phyloP scores from a whole-genome alignment of 345 rosid species.

The Hibiscus tridactylites region DNA sequence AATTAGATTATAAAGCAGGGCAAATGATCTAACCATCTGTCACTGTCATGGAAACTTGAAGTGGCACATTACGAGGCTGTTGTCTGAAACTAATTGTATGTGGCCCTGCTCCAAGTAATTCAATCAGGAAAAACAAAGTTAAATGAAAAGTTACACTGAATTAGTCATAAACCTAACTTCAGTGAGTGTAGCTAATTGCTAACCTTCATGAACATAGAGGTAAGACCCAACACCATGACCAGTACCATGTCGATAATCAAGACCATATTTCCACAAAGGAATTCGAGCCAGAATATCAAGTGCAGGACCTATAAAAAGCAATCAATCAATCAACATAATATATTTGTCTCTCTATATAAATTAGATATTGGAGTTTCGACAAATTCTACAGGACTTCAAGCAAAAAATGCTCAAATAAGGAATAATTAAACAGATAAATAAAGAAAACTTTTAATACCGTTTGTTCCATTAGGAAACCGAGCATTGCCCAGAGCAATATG shows the following conservation, averaged over 20 bases:
- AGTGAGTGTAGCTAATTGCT: slow-evolving; percentile 16
- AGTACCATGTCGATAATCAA: slow-evolving; percentile 95
- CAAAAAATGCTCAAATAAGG: neutral
- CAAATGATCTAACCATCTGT: slow-evolving; percentile 70
- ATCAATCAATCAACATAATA: neutral
- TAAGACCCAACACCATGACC: slow-evolving; percentile 77
- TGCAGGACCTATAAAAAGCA: slow-evolving; percentile 46
- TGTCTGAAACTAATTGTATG: slow-evolving; percentile 84
- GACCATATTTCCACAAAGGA: slow-evolving; percentile 87
- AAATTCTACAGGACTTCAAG: neutral
- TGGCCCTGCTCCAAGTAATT: slow-evolving; percentile 57
- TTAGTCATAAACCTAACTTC: neutral
- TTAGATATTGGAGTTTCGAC: neutral
- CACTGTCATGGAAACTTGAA: slow-evolving; percentile 97
- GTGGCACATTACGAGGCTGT: slow-evolving; percentile 69
- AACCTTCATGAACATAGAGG: slow-evolving; percentile 93
- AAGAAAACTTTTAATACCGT: slow-evolving; percentile 33
- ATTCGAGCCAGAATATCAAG: slow-evolving; percentile 92
- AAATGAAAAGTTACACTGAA: neutral
- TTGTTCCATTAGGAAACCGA: slow-evolving; percentile 85
- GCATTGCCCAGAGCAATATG: slow-evolving; percentile 84
- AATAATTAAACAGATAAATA: neutral
- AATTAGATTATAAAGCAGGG: neutral
- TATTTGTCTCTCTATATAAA: neutral
- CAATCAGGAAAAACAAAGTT: neutral